Percentiles rank a stretch among this genome's conserved stretches.
Conservation (phyloP, 805 yeast species). For the Suhomyces prunicola region DNA sequence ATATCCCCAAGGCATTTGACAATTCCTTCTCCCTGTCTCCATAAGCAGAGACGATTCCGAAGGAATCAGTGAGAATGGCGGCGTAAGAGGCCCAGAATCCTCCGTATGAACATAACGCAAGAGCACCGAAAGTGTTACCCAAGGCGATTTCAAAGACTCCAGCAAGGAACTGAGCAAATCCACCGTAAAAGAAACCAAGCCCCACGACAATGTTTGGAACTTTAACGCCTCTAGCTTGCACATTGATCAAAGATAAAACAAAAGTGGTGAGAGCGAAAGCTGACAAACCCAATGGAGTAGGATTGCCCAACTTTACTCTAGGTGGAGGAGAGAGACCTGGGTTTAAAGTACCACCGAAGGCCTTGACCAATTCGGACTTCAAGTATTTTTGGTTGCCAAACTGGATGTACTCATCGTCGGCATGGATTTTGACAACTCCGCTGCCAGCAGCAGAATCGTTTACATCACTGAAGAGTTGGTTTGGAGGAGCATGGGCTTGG, state of each 20-base stretch:
- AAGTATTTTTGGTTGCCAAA: constrained; percentile 72
- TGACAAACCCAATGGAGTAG: constrained; percentile 71
- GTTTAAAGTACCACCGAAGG: constrained; percentile 81
- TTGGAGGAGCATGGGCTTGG: constrained; percentile 27
- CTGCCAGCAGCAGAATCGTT: constrained; percentile 1
- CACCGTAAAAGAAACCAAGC: constrained; percentile 69
- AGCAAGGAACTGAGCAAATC: constrained; percentile 65
- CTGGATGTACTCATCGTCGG: constrained; percentile 61
- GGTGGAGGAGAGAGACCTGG: constrained; percentile 55
- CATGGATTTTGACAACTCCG: constrained; percentile 17
- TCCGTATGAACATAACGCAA: constrained; percentile 58
- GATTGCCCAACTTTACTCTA: constrained; percentile 51
- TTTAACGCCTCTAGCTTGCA: constrained; percentile 64
- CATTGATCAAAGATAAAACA: constrained; percentile 60
- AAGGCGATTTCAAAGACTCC: constrained; percentile 76
- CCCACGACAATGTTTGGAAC: constrained; percentile 62
- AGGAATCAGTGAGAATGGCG: constrained; percentile 45
- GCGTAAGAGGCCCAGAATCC: constrained; percentile 80
- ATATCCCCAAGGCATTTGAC: constrained; percentile 36
- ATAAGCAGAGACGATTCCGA: constrained; percentile 38
- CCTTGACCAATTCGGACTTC: constrained; percentile 54
- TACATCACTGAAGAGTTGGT: constrained; percentile 18
- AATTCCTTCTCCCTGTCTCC: constrained; percentile 24
- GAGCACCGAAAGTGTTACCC: constrained; percentile 74
- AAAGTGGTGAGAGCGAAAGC: constrained; percentile 70